Evolutionary conservation across 2,329 filamentous ascomycete genomes (phyloP).

Genomic region (Claviceps digitariae): DNA sequence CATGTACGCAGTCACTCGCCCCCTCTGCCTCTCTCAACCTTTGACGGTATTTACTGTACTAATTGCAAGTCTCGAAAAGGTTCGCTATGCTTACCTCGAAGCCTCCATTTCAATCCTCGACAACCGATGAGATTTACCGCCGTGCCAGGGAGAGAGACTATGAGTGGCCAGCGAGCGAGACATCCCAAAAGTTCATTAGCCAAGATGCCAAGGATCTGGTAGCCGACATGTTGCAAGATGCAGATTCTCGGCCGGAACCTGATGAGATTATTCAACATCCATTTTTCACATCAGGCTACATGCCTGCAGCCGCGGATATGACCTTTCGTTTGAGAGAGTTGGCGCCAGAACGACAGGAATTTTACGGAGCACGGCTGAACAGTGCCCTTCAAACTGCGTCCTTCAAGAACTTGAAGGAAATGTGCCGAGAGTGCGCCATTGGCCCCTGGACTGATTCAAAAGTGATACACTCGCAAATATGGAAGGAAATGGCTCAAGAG

Average conservation of each 20-base stretch:
- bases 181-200: conserved; percentile 56
- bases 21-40: background rate
- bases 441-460: conserved; percentile 38
- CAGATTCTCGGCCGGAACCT: conserved; percentile 60
- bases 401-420: conserved; percentile 38
- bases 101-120: conserved; percentile 88
- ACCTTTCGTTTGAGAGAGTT: conserved; percentile 42
- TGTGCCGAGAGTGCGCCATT: conserved; percentile 45
- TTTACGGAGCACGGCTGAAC: conserved; percentile 37
- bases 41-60: background rate
- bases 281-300: conserved; percentile 66
- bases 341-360: conserved; percentile 43
- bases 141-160: conserved; percentile 60
- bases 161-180: conserved; percentile 59
- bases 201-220: conserved; percentile 67
- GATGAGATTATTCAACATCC: conserved; percentile 67
- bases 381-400: conserved; percentile 31
- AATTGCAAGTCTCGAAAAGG: conserved; percentile 25
- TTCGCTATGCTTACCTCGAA: conserved; percentile 96
- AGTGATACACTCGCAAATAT: conserved; percentile 40
- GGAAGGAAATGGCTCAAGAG: conserved; percentile 55
- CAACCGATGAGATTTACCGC: conserved; percentile 73
- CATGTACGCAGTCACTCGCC: conserved; percentile 39
- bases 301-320: conserved; percentile 50
- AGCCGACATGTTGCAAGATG: conserved; percentile 60